Percentiles rank a stretch among this genome's conserved stretches.
phyloP scores from a whole-genome alignment of 805 yeast species.

The Cyberlindnera mycetangii region DNA sequence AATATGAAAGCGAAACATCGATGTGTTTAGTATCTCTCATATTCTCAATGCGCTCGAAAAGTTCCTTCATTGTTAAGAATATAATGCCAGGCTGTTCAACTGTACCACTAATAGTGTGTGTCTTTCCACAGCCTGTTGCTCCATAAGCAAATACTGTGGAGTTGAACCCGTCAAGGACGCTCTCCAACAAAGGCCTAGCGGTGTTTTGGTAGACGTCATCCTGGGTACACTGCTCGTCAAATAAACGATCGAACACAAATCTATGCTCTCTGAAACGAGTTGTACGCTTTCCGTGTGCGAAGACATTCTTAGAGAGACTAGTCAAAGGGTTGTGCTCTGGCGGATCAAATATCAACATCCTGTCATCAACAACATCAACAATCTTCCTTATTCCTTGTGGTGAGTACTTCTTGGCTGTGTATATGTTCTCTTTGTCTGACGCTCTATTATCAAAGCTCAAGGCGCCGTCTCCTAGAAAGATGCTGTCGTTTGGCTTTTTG shows the following conservation, averaged over 20 bases:
- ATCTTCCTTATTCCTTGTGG: constrained; percentile 64
- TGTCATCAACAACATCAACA: constrained; percentile 77
- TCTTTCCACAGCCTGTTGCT: constrained; percentile 98
- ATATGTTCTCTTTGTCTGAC: constrained; percentile 21
- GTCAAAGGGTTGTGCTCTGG: constrained; percentile 61
- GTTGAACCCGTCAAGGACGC: constrained; percentile 80
- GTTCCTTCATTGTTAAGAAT: constrained; percentile 71
- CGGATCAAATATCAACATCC: constrained; percentile 86
- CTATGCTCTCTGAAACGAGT: constrained; percentile 66
- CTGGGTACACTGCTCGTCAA: constrained; percentile 65
- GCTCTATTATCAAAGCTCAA: constrained; percentile 29
- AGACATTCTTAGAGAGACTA: constrained; percentile 30
- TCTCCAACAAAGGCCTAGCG: constrained; percentile 67
- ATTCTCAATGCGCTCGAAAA: constrained; percentile 60
- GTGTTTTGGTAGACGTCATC: constrained; percentile 64
- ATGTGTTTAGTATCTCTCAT: constrained; percentile 51
- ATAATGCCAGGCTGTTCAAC: constrained; percentile 75
- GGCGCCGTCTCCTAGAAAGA: constrained; percentile 56
- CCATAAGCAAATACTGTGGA: constrained; percentile 96
- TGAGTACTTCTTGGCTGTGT: constrained; percentile 20
- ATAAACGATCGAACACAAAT: constrained; percentile 78
- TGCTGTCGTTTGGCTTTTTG: constrained; percentile 33
- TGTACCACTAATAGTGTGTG: constrained; percentile 83
- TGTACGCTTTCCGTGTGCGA: constrained; percentile 36
- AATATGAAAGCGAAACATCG: constrained; percentile 65